Evolutionary conservation across 257 asterid species (phyloP).

Genomic region (Gentiana dahurica): DNA sequence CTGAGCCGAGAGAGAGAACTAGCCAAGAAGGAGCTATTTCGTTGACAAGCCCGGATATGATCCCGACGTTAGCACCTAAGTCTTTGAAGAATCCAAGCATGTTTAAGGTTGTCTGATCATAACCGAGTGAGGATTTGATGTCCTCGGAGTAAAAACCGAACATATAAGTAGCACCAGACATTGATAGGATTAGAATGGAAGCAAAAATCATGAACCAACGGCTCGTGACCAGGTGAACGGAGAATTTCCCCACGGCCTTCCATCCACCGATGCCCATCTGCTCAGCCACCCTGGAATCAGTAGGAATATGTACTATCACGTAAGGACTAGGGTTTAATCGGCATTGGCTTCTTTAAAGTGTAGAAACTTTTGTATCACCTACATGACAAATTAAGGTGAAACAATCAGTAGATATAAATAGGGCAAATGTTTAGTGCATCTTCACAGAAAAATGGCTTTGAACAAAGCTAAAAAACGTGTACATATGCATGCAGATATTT

Average conservation of each 20-base stretch:
- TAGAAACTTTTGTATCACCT: too few relatives aligned
- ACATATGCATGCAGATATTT: too few relatives aligned
- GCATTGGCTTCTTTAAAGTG: too few relatives aligned
- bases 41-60: conserved; percentile 38
- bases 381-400: too few relatives aligned
- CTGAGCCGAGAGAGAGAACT: conserved; percentile 31
- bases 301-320: too few relatives aligned
- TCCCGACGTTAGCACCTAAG: conserved; percentile 42
- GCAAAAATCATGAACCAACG: conserved; percentile 64
- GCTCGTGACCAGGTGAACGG: conserved; percentile 23
- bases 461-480: too few relatives aligned
- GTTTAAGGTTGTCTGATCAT: conserved; percentile 51
- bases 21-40: conserved; percentile 56
- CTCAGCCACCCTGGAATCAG: not conserved
- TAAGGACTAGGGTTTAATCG: too few relatives aligned
- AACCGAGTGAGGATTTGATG: conserved; percentile 42
- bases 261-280: conserved; percentile 13
- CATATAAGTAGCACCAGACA: conserved; percentile 46
- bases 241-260: conserved; percentile 14
- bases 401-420: too few relatives aligned
- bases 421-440: too few relatives aligned
- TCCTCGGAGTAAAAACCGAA: conserved; percentile 45
- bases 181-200: conserved; percentile 39
- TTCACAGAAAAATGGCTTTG: too few relatives aligned
- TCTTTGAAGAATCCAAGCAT: conserved; percentile 49